Percentiles rank a stretch among this genome's conserved stretches.
Conservation (phyloP, 192 early-diverging fungal species). For the Funneliformis geosporum region DNA sequence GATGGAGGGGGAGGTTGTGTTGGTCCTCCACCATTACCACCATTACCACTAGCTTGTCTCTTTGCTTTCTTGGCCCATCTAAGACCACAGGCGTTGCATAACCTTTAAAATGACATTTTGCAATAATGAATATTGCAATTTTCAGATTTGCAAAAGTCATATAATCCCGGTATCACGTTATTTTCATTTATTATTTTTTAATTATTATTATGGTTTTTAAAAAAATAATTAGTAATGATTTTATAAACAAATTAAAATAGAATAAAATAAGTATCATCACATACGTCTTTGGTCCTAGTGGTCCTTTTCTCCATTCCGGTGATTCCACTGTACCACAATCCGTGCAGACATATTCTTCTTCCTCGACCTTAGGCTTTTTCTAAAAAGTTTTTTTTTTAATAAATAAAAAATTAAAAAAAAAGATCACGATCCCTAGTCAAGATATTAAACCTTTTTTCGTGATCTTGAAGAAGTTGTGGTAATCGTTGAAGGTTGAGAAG, state of each 20-base stretch:
- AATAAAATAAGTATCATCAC: constrained; percentile 24
- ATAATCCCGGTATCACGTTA: not conserved
- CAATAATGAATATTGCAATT: not conserved
- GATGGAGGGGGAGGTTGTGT: not conserved
- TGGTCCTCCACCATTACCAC: not conserved
- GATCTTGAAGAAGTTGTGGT: not conserved
- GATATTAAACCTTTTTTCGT: constrained; percentile 9
- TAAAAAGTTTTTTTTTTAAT: not conserved
- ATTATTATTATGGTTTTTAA: not conserved
- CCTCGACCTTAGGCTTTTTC: constrained; percentile 46
- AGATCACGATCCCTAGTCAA: not conserved
- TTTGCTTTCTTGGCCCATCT: constrained; percentile 40
- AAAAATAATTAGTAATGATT: not conserved
- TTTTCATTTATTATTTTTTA: constrained; percentile 1
- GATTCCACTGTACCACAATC: constrained; percentile 54
- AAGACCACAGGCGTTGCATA: constrained; percentile 53
- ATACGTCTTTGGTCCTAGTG: constrained; percentile 52
- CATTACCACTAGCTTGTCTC: constrained; percentile 11
- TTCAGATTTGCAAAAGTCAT: not conserved
- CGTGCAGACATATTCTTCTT: constrained; percentile 49
- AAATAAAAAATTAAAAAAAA: not conserved
- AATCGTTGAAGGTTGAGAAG: not conserved
- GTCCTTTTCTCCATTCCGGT: constrained; percentile 55
- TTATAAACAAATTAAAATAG: not conserved
- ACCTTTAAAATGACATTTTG: constrained; percentile 32